phyloP scores from a whole-genome alignment of 306 rosid genomes.

The Dalbergia cochinchinensis region DNA sequence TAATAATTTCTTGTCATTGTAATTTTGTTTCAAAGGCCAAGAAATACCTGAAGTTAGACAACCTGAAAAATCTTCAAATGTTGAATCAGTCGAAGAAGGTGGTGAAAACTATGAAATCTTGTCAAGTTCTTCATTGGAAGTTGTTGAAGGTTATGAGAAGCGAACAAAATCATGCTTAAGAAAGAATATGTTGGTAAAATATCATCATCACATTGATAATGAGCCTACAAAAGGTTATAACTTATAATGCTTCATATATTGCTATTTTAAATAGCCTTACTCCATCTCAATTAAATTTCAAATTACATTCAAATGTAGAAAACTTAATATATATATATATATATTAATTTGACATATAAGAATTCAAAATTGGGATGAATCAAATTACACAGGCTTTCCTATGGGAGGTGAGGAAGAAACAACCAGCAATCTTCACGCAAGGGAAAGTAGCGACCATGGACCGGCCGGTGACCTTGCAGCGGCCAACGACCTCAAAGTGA shows the following conservation, averaged over 20 bases:
- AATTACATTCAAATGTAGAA: not conserved
- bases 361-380: not conserved
- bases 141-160: slow-evolving; percentile 43
- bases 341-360: not conserved
- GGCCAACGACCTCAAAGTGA: too few relatives aligned
- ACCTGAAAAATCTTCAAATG: slow-evolving; percentile 43
- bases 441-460: too few relatives aligned
- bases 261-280: not conserved
- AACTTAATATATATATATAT: not conserved
- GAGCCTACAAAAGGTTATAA: slow-evolving; percentile 51
- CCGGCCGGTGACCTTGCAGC: too few relatives aligned
- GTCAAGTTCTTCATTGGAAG: slow-evolving; percentile 30
- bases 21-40: slow-evolving; percentile 44
- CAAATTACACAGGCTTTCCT: too few relatives aligned
- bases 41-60: slow-evolving; percentile 50
- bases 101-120: slow-evolving; percentile 42
- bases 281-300: not conserved
- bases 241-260: slow-evolving; percentile 20
- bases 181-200: slow-evolving; percentile 36
- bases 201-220: slow-evolving; percentile 42
- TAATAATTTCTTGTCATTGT: not conserved
- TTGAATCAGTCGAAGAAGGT: slow-evolving; percentile 41
- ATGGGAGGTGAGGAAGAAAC: too few relatives aligned
- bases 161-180: slow-evolving; percentile 38
- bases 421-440: too few relatives aligned